Conservation (phyloP, 768 basidiomycete species). For the Hygrophorus russula region DNA sequence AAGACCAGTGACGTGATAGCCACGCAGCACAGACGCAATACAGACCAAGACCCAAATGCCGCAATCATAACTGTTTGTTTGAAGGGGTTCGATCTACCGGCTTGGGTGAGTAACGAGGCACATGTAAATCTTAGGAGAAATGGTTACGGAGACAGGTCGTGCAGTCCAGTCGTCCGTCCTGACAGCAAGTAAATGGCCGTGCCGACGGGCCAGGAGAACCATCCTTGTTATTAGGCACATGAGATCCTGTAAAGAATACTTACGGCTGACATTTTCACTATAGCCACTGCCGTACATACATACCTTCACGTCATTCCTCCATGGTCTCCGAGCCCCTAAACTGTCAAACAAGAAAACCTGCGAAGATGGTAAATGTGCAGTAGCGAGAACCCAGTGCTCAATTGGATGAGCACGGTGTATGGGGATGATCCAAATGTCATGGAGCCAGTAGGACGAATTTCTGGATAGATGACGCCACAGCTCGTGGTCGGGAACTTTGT, state of each 20-base stretch:
- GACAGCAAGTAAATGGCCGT: constrained; percentile 3
- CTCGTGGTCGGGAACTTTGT: constrained; percentile 7
- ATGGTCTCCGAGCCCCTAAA: constrained; percentile 8
- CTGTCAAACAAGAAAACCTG: constrained; percentile 21
- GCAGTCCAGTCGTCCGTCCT: constrained; percentile 10
- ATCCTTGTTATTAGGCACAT: constrained; percentile 4
- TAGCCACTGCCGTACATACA: no score
- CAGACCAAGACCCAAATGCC: constrained; percentile 15
- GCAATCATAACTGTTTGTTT: constrained; percentile 13
- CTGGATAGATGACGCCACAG: constrained; percentile 12
- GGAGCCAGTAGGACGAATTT: constrained; percentile 17
- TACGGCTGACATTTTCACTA: no score
- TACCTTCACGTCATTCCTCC: constrained; percentile 7
- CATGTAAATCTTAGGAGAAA: no score
- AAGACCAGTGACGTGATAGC: constrained; percentile 9
- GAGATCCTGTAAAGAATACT: constrained; percentile 3
- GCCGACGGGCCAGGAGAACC: constrained; percentile 5
- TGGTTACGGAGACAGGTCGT: constrained; percentile 3
- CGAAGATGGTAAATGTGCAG: constrained; percentile 4
- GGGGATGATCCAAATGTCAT: constrained; percentile 23
- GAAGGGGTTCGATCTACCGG: no score
- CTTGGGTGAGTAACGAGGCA: no score
- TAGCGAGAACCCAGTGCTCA: constrained; percentile 24
- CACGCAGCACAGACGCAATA: constrained; percentile 13
- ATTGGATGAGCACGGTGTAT: constrained; percentile 16